phyloP scores from a whole-genome alignment of 768 basidiomycete species.

The Serendipita sp. region DNA sequence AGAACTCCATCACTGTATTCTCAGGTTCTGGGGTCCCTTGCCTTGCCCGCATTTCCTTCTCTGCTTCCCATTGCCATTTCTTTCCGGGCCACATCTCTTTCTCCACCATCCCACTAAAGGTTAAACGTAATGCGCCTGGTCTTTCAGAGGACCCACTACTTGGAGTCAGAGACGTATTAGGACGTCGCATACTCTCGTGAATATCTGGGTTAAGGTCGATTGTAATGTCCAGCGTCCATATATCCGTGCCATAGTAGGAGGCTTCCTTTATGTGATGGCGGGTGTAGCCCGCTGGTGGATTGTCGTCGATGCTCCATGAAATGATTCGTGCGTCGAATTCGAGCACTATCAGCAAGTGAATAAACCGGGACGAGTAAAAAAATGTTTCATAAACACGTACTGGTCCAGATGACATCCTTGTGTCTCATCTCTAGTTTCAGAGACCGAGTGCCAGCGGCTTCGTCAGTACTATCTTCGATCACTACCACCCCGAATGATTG shows the following conservation, averaged over 20 bases:
- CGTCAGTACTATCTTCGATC: slow-evolving; percentile 38
- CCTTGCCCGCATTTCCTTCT: slow-evolving; percentile 30
- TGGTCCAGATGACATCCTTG: slow-evolving; percentile 77
- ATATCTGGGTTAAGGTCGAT: slow-evolving; percentile 31
- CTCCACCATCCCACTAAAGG: slow-evolving; percentile 73
- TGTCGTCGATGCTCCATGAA: slow-evolving; percentile 64
- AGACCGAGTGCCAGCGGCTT: slow-evolving; percentile 43
- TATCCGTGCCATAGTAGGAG: slow-evolving; percentile 64
- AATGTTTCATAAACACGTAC: slow-evolving; percentile 20
- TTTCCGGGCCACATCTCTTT: slow-evolving; percentile 75
- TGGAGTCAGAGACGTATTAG: slow-evolving; percentile 13
- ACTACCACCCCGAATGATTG: slow-evolving; percentile 30
- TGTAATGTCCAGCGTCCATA: slow-evolving; percentile 58
- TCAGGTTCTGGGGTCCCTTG: background rate
- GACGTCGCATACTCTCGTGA: slow-evolving; percentile 10
- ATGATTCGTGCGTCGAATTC: slow-evolving; percentile 86
- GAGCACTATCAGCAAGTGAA: slow-evolving; percentile 32
- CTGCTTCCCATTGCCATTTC: slow-evolving; percentile 21
- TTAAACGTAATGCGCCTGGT: slow-evolving; percentile 30
- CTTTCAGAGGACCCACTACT: slow-evolving; percentile 9
- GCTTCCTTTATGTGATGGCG: slow-evolving; percentile 88
- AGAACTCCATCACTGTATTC: slow-evolving; percentile 45
- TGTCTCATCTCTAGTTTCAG: slow-evolving; percentile 57
- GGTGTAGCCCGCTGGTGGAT: slow-evolving; percentile 55
- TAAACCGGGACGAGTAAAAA: no score